Percentiles rank a stretch among this genome's conserved stretches.
phyloP scores from a whole-genome alignment of 192 early-diverging fungal genomes.

The Coemansia furcata region DNA sequence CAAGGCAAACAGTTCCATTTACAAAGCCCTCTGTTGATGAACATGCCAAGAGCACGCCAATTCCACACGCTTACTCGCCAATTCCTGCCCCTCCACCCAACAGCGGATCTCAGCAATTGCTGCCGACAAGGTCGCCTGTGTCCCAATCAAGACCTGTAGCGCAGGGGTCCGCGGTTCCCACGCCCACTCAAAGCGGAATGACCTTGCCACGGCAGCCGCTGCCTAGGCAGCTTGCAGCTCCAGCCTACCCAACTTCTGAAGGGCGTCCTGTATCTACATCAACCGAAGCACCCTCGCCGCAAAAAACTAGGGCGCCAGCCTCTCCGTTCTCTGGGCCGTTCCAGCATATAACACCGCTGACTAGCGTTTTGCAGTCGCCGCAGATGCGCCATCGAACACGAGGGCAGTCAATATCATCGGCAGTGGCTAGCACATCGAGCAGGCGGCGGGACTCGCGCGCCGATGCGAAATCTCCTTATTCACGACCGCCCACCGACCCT shows the following conservation, averaged over 20 bases:
- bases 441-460: slow-evolving; percentile 30
- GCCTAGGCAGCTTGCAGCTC: not conserved
- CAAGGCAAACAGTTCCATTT: slow-evolving; percentile 14
- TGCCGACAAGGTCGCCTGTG: slow-evolving; percentile 5
- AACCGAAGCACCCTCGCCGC: slow-evolving; percentile 25
- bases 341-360: slow-evolving; percentile 12
- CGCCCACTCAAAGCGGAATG: not conserved
- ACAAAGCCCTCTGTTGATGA: slow-evolving; percentile 10
- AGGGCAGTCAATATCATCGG: slow-evolving; percentile 41
- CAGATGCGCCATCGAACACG: slow-evolving; percentile 22
- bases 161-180: not conserved
- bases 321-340: slow-evolving; percentile 15
- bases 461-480: slow-evolving; percentile 29
- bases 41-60: not conserved
- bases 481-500: slow-evolving; percentile 13
- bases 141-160: not conserved
- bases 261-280: slow-evolving; percentile 13
- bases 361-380: slow-evolving; percentile 5
- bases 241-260: not conserved
- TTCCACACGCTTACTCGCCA: not conserved
- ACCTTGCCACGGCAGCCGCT: not conserved
- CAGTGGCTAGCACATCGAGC: slow-evolving; percentile 6
- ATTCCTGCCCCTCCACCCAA: not conserved
- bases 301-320: slow-evolving; percentile 2
- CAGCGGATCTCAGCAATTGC: not conserved